phyloP scores from a whole-genome alignment of 169 alveolate species.

The Perkinsus marinus region DNA sequence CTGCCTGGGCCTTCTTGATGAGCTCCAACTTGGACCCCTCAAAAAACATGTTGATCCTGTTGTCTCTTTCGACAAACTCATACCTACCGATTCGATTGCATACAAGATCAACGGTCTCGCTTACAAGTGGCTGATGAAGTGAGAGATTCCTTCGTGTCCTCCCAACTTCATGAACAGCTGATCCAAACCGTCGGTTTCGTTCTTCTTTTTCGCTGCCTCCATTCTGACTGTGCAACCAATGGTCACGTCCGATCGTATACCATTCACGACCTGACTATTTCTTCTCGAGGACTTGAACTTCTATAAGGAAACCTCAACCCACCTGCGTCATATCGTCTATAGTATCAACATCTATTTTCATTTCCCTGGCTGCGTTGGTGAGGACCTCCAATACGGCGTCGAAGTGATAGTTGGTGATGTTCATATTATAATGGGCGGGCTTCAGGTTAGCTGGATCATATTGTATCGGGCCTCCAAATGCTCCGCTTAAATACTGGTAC shows the following conservation, averaged over 20 bases:
- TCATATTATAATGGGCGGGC: background rate
- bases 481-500: background rate
- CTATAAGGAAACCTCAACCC: too few species aligned
- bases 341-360: background rate
- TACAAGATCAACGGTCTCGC: background rate
- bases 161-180: background rate
- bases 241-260: background rate
- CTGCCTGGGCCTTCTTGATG: background rate
- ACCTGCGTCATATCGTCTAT: background rate
- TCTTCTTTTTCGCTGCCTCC: background rate
- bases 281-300: too few species aligned
- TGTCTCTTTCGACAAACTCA: background rate
- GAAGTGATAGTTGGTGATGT: background rate
- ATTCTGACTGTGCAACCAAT: background rate
- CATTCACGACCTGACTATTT: background rate
- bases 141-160: background rate
- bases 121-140: background rate
- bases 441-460: background rate
- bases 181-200: background rate
- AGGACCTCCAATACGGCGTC: background rate
- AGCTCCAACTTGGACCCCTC: background rate
- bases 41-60: background rate
- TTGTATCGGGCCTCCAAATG: background rate
- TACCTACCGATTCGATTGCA: background rate
- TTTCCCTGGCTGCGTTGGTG: background rate